These are phyloP conservation scores for Boletus subparvulus DNA, from an alignment of 768 basidiomycete genomes.

Conservation along the genomic window DNA sequence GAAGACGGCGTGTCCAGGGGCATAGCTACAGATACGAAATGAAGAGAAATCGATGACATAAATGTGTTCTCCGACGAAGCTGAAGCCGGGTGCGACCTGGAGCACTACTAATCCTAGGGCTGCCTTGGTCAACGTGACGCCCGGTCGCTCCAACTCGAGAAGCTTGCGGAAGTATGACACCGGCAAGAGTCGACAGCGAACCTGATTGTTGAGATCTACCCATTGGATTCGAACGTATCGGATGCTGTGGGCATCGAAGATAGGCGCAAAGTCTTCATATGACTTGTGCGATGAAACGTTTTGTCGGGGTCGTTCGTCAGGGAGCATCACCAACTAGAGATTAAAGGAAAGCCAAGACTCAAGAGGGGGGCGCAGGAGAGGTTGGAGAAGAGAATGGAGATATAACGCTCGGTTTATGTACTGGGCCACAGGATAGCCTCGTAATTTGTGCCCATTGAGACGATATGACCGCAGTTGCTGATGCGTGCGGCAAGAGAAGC, in stretches of 20 bases:
- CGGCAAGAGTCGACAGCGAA: constrained; percentile 61
- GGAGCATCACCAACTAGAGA: background rate
- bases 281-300: background rate
- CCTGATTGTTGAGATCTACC: constrained; percentile 60
- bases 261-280: background rate
- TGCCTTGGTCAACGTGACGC: constrained; percentile 48
- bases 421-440: too few relatives aligned
- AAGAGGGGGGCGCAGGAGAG: background rate
- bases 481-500: too few relatives aligned
- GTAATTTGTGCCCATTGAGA: too few relatives aligned
- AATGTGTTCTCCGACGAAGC: constrained; percentile 55
- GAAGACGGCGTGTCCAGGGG: constrained; percentile 58
- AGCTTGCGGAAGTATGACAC: constrained; percentile 46
- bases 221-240: constrained; percentile 62
- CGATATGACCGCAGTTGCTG: too few relatives aligned
- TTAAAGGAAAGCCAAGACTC: background rate
- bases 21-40: constrained; percentile 53
- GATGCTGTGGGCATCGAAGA: constrained; percentile 1
- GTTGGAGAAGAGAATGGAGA: background rate
- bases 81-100: constrained; percentile 48
- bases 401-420: too few relatives aligned
- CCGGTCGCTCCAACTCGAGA: constrained; percentile 50
- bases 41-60: constrained; percentile 58
- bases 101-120: constrained; percentile 53
- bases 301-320: background rate